These are phyloP conservation scores for Bondarzewia mesenterica DNA, from an alignment of 1,284 basidiomycete species.

Conservation along the genomic window DNA sequence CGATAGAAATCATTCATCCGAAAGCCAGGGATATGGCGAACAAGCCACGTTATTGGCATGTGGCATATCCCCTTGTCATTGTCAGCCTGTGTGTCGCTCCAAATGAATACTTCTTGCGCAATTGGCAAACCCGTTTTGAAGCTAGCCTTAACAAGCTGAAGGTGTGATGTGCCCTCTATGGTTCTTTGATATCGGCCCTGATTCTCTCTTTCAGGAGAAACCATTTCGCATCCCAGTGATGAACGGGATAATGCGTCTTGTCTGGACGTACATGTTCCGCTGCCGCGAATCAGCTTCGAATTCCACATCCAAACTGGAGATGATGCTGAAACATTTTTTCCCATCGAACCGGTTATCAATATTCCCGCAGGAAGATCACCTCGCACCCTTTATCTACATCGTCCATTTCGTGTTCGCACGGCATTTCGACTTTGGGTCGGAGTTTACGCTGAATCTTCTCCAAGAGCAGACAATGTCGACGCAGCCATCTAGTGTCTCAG, in stretches of 20 bases:
- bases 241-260: constrained; percentile 76
- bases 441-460: constrained; percentile 74
- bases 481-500: constrained; percentile 33
- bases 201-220: constrained; percentile 54
- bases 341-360: constrained; percentile 59
- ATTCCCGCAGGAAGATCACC: constrained; percentile 66
- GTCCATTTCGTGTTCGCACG: constrained; percentile 80
- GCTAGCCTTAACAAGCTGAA: constrained; percentile 70
- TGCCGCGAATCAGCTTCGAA: constrained; percentile 82
- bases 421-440: constrained; percentile 82
- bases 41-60: constrained; percentile 88
- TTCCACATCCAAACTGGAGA: constrained; percentile 72
- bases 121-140: constrained; percentile 76
- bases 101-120: constrained; percentile 75
- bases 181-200: constrained; percentile 1
- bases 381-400: constrained; percentile 75
- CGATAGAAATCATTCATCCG: constrained; percentile 79
- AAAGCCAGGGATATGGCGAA: constrained; percentile 82
- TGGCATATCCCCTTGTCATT: constrained; percentile 82
- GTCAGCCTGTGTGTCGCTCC: constrained; percentile 85
- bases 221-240: constrained; percentile 65
- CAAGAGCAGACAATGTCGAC: constrained; percentile 51
- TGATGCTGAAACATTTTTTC: constrained; percentile 74
- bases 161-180: constrained; percentile 32
- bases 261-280: constrained; percentile 94